Conservation (phyloP, 768 basidiomycete genomes). For the Clitopilus passeckerianus region DNA sequence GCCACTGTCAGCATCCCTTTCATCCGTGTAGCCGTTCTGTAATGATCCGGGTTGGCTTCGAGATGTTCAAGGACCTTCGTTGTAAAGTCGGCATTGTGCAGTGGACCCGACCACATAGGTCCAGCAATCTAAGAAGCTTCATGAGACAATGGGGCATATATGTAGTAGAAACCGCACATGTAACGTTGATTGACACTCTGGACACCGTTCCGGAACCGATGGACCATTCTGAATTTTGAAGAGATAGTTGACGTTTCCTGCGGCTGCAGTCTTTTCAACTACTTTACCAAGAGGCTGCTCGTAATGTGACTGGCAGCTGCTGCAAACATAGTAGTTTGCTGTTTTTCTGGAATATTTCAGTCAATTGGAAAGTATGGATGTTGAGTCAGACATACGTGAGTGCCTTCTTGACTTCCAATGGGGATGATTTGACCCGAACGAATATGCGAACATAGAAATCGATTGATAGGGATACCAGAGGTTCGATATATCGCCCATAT, state of each 20-base stretch:
- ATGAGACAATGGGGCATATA: background rate
- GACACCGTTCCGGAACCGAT: constrained; percentile 61
- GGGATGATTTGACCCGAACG: constrained; percentile 67
- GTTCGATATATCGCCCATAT: constrained; percentile 90
- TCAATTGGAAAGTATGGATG: background rate
- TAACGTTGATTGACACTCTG: constrained; percentile 72
- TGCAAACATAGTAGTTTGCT: constrained; percentile 80
- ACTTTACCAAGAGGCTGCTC: constrained; percentile 83
- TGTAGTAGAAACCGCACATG: constrained; percentile 50
- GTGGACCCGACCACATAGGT: constrained; percentile 92
- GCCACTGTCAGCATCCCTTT: constrained; percentile 94
- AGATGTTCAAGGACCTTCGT: constrained; percentile 72
- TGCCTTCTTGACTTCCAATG: constrained; percentile 80
- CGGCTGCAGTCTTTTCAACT: constrained; percentile 51
- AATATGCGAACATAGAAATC: constrained; percentile 97
- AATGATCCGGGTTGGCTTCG: constrained; percentile 53
- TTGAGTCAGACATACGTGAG: constrained; percentile 52
- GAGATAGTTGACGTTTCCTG: constrained; percentile 51
- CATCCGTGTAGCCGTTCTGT: constrained; percentile 81
- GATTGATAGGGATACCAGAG: constrained; percentile 86
- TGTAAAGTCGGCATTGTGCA: constrained; percentile 78
- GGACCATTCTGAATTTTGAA: constrained; percentile 78
- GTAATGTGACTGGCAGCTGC: constrained; percentile 75
- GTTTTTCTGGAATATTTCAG: constrained; percentile 58
- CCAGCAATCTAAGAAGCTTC: constrained; percentile 63